A percentile compares a stretch with the other conserved stretches of the same genome.
These are phyloP conservation scores for Paramecium primaurelia DNA, from an alignment of 73 alveolate species.

Conservation along the genomic window DNA sequence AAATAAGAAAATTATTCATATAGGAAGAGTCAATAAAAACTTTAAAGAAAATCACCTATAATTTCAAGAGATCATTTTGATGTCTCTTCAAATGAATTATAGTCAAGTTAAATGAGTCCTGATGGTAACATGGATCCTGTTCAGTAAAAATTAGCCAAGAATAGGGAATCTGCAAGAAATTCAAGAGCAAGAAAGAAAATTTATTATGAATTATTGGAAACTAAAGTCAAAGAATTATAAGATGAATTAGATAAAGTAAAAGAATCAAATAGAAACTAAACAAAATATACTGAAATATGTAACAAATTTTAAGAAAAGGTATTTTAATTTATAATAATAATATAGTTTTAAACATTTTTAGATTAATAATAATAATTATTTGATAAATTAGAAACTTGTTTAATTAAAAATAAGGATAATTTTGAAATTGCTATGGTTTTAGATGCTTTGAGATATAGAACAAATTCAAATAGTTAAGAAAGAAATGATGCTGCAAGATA, in stretches of 20 bases:
- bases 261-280: background rate
- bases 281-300: background rate
- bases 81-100: background rate
- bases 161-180: constrained; percentile 58
- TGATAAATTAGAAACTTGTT: constrained; percentile 45
- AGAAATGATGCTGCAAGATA: constrained; percentile 50
- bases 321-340: background rate
- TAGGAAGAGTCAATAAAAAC: constrained; percentile 16
- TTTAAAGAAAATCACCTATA: background rate
- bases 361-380: constrained; percentile 41
- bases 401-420: constrained; percentile 2
- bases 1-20: background rate
- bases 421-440: constrained; percentile 26
- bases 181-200: constrained; percentile 59
- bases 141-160: constrained; percentile 38
- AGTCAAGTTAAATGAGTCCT: background rate
- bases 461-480: constrained; percentile 47
- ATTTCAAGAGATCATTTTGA: background rate
- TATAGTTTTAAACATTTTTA: constrained; percentile 28
- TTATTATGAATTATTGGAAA: constrained; percentile 58
- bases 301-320: constrained; percentile 7
- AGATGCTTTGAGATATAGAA: constrained; percentile 56
- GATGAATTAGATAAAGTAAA: constrained; percentile 50
- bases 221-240: constrained; percentile 28
- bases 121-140: constrained; percentile 20